These are phyloP conservation scores for Triticum dicoccoides DNA, from an alignment of 176 grass and related monocot species.

Conservation along the genomic window DNA sequence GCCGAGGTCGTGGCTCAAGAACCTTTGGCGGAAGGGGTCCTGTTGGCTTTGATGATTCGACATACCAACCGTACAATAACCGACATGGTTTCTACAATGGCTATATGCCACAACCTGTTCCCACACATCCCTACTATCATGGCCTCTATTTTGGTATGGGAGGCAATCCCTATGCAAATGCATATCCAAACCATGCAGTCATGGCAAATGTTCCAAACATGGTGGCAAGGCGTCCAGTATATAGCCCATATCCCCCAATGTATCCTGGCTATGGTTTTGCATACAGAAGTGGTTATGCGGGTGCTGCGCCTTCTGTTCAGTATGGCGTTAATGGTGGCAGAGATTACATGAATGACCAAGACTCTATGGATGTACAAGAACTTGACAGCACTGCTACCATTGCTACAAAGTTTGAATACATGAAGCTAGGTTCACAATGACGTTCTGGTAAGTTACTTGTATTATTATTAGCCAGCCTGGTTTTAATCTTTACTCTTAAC, in stretches of 20 bases:
- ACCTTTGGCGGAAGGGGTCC: slow-evolving; percentile 31
- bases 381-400: slow-evolving; percentile 22
- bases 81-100: slow-evolving; percentile 35
- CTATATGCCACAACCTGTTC: slow-evolving; percentile 40
- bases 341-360: slow-evolving; percentile 46
- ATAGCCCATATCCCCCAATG: slow-evolving; percentile 38
- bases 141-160: slow-evolving; percentile 24
- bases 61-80: slow-evolving; percentile 32
- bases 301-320: slow-evolving; percentile 40
- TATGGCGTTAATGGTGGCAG: slow-evolving; percentile 34
- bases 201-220: slow-evolving; percentile 39
- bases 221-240: slow-evolving; percentile 41
- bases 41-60: slow-evolving; percentile 22
- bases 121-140: slow-evolving; percentile 11
- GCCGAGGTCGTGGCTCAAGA: slow-evolving; percentile 18
- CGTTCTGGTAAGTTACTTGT: slow-evolving; percentile 43
- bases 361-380: slow-evolving; percentile 37
- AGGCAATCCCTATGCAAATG: slow-evolving; percentile 42
- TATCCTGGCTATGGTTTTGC: slow-evolving; percentile 39
- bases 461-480: not conserved
- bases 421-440: slow-evolving; percentile 78
- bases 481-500: not conserved
- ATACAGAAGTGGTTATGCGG: slow-evolving; percentile 48
- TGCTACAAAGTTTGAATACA: slow-evolving; percentile 44
- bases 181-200: slow-evolving; percentile 34